Percentiles rank a stretch among this genome's conserved stretches.
phyloP scores from a whole-genome alignment of 768 basidiomycete species.

The Boletus reticulatus region DNA sequence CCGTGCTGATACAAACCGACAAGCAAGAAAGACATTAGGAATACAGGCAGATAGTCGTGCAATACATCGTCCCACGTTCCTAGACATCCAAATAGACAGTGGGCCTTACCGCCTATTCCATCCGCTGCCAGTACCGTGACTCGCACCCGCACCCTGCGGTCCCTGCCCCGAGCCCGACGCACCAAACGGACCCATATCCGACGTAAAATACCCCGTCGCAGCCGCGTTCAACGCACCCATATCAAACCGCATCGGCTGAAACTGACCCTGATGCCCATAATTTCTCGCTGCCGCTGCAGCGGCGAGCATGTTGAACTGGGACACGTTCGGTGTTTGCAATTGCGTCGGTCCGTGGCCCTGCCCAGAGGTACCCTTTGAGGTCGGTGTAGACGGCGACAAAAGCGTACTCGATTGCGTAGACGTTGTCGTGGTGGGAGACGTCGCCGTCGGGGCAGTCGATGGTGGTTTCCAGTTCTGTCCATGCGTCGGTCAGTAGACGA shows the following conservation, averaged over 20 bases:
- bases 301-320: constrained; percentile 30
- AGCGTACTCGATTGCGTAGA: background rate
- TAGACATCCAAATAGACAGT: background rate
- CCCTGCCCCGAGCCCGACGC: constrained; percentile 5
- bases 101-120: constrained; percentile 13
- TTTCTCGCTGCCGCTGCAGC: constrained; percentile 24
- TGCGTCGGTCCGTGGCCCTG: background rate
- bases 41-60: constrained; percentile 1
- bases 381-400: constrained; percentile 5
- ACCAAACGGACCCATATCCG: constrained; percentile 17
- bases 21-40: background rate
- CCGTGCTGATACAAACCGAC: background rate
- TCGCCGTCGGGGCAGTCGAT: constrained; percentile 9
- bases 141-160: background rate
- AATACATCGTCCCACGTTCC: background rate
- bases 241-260: constrained; percentile 21
- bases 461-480: constrained; percentile 55
- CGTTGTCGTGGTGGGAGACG: background rate
- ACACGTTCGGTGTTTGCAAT: constrained; percentile 4
- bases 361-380: background rate
- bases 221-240: constrained; percentile 13
- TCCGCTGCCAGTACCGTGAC: background rate
- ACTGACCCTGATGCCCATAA: constrained; percentile 22
- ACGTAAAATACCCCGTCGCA: constrained; percentile 19
- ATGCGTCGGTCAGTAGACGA: background rate